Percentiles rank a stretch among this genome's conserved stretches.
Evolutionary conservation across 2,329 filamentous ascomycete species (phyloP).

Genomic region (Tolypocladium cylindrosporum): DNA sequence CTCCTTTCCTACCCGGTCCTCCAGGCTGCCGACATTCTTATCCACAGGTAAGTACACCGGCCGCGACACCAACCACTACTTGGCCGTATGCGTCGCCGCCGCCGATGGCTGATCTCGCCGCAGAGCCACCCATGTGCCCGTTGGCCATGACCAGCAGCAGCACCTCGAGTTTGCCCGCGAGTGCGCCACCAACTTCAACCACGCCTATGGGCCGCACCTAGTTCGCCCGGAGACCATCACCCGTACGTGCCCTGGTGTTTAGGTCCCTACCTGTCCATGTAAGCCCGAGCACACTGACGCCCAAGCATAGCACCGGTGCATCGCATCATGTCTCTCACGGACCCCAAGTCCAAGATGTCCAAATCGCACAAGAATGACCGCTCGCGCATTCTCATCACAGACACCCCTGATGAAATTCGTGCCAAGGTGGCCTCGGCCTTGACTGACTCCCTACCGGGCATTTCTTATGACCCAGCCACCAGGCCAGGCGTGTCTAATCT

Average conservation of each 20-base stretch:
- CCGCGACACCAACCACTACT: neutral
- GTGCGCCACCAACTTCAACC: conserved; percentile 80
- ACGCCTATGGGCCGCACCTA: conserved; percentile 55
- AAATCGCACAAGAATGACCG: conserved; percentile 67
- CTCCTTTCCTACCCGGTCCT: conserved; percentile 94
- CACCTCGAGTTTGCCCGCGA: conserved; percentile 90
- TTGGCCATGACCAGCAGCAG: conserved; percentile 90
- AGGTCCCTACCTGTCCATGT: neutral
- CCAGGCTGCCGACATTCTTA: conserved; percentile 86
- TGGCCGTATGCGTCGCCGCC: neutral
- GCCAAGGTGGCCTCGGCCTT: conserved; percentile 62
- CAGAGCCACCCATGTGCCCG: conserved; percentile 85
- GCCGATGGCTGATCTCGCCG: neutral
- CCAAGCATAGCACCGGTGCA: conserved; percentile 56
- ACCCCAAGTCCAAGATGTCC: conserved; percentile 82
- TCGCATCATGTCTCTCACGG: conserved; percentile 79
- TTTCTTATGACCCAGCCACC: conserved; percentile 60
- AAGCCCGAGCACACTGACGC: neutral
- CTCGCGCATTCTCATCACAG: conserved; percentile 77
- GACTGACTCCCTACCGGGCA: conserved; percentile 59
- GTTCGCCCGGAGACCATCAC: conserved; percentile 60
- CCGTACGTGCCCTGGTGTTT: conserved; percentile 34
- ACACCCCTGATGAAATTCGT: conserved; percentile 52
- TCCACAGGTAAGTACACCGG: conserved; percentile 52
- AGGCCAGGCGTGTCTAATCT: conserved; percentile 85